Evolutionary conservation across 129 eudicot genomes (phyloP).

Genomic region (Lonicera japonica): DNA sequence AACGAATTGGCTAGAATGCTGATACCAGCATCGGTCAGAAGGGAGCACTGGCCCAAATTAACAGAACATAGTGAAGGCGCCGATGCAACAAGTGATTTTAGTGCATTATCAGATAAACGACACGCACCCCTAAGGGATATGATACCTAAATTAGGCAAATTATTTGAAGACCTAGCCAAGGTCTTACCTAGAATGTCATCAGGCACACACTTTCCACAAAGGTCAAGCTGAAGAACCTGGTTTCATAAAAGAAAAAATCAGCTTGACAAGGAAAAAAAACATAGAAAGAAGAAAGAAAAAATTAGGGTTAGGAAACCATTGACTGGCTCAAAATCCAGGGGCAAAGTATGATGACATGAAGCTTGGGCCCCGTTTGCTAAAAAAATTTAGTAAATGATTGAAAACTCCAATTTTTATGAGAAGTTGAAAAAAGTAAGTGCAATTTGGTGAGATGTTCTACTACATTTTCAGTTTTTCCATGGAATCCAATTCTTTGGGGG

Average conservation of each 20-base stretch:
- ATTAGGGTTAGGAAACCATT: background rate
- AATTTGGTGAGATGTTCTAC: no score
- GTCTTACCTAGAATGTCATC: slow-evolving; percentile 26
- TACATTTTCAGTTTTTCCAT: no score
- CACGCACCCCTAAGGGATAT: slow-evolving; percentile 63
- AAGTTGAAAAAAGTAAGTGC: no score
- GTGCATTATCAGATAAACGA: slow-evolving; percentile 38
- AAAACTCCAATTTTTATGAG: no score
- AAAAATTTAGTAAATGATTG: no score
- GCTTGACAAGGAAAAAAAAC: background rate
- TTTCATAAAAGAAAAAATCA: slow-evolving; percentile 8
- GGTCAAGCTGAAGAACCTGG: slow-evolving; percentile 66
- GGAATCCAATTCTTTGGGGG: no score
- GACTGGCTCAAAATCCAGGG: no score
- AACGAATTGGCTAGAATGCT: slow-evolving; percentile 21
- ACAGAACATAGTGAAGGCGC: slow-evolving; percentile 48
- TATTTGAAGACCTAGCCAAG: slow-evolving; percentile 11
- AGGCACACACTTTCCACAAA: slow-evolving; percentile 44
- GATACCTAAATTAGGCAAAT: slow-evolving; percentile 35
- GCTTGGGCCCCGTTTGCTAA: no score
- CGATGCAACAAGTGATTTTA: slow-evolving; percentile 33
- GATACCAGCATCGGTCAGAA: slow-evolving; percentile 33
- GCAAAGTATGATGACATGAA: no score
- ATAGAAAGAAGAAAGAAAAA: background rate
- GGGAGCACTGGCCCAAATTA: slow-evolving; percentile 49